These are phyloP conservation scores for Smithsoniella earleae DNA, from an alignment of 163 green algal species.

Conservation along the genomic window DNA sequence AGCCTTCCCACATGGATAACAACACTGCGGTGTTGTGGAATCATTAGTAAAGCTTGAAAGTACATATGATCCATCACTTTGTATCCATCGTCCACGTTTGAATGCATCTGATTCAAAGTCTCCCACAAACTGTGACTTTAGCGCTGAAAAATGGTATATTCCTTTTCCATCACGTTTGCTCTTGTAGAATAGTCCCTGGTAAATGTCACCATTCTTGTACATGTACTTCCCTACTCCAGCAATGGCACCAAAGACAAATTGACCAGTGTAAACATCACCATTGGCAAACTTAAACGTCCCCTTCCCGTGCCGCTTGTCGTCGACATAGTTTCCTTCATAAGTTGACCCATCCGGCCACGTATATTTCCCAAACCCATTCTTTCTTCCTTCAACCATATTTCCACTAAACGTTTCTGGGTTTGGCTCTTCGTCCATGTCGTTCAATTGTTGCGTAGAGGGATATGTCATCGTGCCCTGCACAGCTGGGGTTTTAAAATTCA, in stretches of 20 bases:
- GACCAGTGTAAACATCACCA: slow-evolving; percentile 32
- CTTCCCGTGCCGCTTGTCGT: slow-evolving; percentile 47
- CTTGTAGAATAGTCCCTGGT: slow-evolving; percentile 44
- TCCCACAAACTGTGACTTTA: slow-evolving; percentile 15
- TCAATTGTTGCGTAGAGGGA: slow-evolving; percentile 36
- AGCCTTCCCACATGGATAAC: neutral
- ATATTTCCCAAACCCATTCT: slow-evolving; percentile 42
- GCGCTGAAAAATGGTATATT: slow-evolving; percentile 41
- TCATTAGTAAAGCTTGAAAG: neutral
- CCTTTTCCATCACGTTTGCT: slow-evolving; percentile 48
- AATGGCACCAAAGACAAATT: slow-evolving; percentile 22
- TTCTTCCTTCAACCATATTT: neutral
- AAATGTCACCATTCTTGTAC: slow-evolving; percentile 51
- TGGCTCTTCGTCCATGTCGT: slow-evolving; percentile 51
- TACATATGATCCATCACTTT: slow-evolving; percentile 18
- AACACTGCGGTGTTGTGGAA: neutral
- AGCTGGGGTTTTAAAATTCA: no score
- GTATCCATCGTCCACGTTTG: slow-evolving; percentile 23
- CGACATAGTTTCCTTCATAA: slow-evolving; percentile 46
- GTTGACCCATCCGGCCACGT: slow-evolving; percentile 42
- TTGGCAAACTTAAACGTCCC: slow-evolving; percentile 47
- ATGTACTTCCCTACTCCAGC: slow-evolving; percentile 37
- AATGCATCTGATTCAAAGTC: slow-evolving; percentile 14
- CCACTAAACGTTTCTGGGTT: slow-evolving; percentile 39
- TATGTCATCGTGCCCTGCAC: slow-evolving; percentile 49